Conservation (phyloP, 2,329 filamentous ascomycete genomes). For the Alternaria ventricosa region DNA sequence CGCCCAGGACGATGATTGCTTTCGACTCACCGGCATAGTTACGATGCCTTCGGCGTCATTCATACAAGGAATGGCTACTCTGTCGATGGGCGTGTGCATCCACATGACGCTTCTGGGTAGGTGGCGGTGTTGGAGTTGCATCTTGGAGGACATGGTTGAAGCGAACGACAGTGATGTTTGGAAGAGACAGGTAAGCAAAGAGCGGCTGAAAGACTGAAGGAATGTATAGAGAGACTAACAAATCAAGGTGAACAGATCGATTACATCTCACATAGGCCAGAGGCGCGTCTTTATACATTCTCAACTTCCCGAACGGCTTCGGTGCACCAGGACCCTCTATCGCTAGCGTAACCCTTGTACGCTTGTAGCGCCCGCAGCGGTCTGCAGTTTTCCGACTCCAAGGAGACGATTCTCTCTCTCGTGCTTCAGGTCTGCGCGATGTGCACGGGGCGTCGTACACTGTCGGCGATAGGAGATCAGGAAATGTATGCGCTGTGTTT, state of each 20-base stretch:
- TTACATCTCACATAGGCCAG: background rate
- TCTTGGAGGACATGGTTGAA: background rate
- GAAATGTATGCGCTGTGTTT: constrained; percentile 8
- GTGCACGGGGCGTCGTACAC: constrained; percentile 11
- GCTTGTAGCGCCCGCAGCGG: constrained; percentile 24
- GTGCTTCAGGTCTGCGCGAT: constrained; percentile 7
- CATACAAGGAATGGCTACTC: constrained; percentile 34
- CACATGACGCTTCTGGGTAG: constrained; percentile 28
- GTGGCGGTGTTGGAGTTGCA: background rate
- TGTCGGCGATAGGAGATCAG: background rate
- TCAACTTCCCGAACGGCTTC: constrained; percentile 1
- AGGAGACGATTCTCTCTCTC: constrained; percentile 18
- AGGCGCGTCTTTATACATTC: constrained; percentile 19
- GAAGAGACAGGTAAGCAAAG: background rate
- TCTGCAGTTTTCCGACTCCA: constrained; percentile 17
- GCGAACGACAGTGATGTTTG: background rate
- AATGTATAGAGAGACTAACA: background rate
- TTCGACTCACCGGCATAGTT: constrained; percentile 43
- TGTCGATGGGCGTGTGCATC: constrained; percentile 32
- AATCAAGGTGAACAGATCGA: background rate
- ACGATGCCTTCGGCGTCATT: constrained; percentile 39
- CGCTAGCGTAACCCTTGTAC: constrained; percentile 6
- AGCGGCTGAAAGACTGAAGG: background rate
- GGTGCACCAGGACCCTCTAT: background rate
- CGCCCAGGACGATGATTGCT: background rate